These are phyloP conservation scores for Globisporangium nodosum DNA, from an alignment of 352 stramenopile species.

Conservation along the genomic window DNA sequence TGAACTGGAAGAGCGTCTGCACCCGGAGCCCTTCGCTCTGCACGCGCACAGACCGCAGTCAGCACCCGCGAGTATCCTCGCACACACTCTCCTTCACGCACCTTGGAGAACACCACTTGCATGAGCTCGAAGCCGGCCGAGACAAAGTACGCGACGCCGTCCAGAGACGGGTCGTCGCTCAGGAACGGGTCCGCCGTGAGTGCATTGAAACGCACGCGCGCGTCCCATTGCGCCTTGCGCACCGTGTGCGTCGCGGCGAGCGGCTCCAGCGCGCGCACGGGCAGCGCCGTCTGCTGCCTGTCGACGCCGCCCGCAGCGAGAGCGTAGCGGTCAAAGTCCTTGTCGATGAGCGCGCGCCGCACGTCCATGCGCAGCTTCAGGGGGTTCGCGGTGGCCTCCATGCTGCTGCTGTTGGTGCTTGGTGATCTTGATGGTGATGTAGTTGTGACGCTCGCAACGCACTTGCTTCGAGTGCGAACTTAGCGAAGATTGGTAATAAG, in stretches of 20 bases:
- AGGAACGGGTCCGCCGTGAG: slow-evolving; percentile 54
- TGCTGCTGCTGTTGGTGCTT: slow-evolving; percentile 11
- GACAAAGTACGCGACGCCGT: slow-evolving; percentile 59
- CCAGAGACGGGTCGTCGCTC: slow-evolving; percentile 49
- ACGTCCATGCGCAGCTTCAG: slow-evolving; percentile 47
- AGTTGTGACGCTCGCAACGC: background rate
- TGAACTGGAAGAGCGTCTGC: slow-evolving; percentile 33
- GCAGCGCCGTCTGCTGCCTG: slow-evolving; percentile 23
- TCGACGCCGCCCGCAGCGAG: slow-evolving; percentile 31
- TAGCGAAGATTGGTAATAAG: background rate
- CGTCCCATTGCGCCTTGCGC: slow-evolving; percentile 72
- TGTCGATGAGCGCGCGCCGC: slow-evolving; percentile 58
- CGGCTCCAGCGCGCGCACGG: slow-evolving; percentile 28
- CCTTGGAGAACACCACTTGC: slow-evolving; percentile 36
- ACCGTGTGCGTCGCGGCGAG: slow-evolving; percentile 39
- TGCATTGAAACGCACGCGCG: slow-evolving; percentile 61
- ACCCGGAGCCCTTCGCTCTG: slow-evolving; percentile 19
- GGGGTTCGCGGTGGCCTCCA: background rate
- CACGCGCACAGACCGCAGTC: background rate
- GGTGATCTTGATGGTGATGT: background rate
- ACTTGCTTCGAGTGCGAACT: background rate
- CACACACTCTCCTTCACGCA: slow-evolving; percentile 2
- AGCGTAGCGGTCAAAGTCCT: slow-evolving; percentile 76
- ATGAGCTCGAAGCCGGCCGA: slow-evolving; percentile 55
- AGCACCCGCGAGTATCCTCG: background rate